Evolutionary conservation across 176 grass and related monocot genomes (phyloP), one percentile per base, ranked within the genome.

Genomic region (Tillandsia leiboldiana): DNA sequence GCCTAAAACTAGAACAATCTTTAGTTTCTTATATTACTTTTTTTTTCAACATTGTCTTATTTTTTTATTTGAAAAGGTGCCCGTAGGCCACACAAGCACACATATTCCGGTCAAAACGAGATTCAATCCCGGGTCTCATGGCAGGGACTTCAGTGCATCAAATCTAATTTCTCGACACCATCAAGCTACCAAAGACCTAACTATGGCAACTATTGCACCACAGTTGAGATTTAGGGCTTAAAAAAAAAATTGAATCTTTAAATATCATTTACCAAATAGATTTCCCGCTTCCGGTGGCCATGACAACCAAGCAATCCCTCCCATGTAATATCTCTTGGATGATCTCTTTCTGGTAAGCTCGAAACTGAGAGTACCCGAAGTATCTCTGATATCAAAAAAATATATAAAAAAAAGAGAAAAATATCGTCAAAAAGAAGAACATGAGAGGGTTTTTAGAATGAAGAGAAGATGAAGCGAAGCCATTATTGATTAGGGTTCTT

Each of bases 211-310:
- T 42, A 7, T 7, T 5, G 12, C 10, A 61, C 27, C 28, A 23
- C 14, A 59, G 26, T 50, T 14, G 48, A 8, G 54, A 69, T 68
- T 26, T 1, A 47, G 12, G 12, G 66, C 61, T 58, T n/a, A 12
- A 18, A 67, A 73, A n/a, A 11, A 14, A 56, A 26, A 12, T 56
- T 49, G 50, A 11, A 74, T 51, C 70, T 72, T 48, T 26, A 50
- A 71, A 67, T 33, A 26, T 50, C n/a, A 28, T 10, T 78, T 76
- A 87, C 86, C 88, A 96, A 14, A 96, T 74, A 49, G 88, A 91
- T 67, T 96, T 96, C 65, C 92, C 92, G 68, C 92, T 96, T 67
- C 92, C 88, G n/a, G 92, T 96, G 72, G 88, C 86, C 92, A 96
- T 96, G 72, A 96, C 92, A 33, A 80, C 88, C 67, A 91, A 67